Conservation (phyloP, 2,329 filamentous ascomycete genomes). For the Penicillium sp. region DNA sequence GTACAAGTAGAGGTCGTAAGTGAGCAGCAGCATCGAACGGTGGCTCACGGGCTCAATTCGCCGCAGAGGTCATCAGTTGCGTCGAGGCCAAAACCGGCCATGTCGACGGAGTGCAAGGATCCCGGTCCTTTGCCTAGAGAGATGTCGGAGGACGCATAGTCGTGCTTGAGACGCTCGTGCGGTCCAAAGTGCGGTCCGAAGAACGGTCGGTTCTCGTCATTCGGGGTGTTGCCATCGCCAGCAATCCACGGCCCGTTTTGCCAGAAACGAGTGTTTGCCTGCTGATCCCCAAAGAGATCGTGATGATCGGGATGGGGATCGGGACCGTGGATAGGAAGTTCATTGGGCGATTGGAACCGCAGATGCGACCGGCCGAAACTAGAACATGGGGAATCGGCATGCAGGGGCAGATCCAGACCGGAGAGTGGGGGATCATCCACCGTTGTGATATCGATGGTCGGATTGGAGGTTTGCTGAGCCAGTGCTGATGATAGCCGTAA, state of each 20-base stretch:
- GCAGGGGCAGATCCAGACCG: slow-evolving; percentile 38
- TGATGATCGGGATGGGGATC: slow-evolving; percentile 42
- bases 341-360: slow-evolving; percentile 43
- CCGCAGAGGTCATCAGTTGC: slow-evolving; percentile 35
- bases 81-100: slow-evolving; percentile 46
- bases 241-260: slow-evolving; percentile 44
- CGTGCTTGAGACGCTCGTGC: slow-evolving; percentile 43
- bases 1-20: slow-evolving; percentile 3
- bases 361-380: slow-evolving; percentile 44
- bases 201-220: slow-evolving; percentile 43
- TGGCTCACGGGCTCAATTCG: slow-evolving; percentile 38
- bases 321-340: slow-evolving; percentile 38
- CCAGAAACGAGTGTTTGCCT: slow-evolving; percentile 46
- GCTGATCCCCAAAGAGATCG: slow-evolving; percentile 46
- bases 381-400: slow-evolving; percentile 44
- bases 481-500: slow-evolving; percentile 38
- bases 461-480: slow-evolving; percentile 41
- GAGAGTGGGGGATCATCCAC: slow-evolving; percentile 39
- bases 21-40: background rate
- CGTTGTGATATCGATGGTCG: slow-evolving; percentile 43
- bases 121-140: slow-evolving; percentile 43
- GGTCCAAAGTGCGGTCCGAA: slow-evolving; percentile 43
- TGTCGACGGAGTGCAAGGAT: slow-evolving; percentile 45
- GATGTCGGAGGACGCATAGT: slow-evolving; percentile 46
- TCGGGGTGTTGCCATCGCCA: slow-evolving; percentile 43